phyloP scores from a whole-genome alignment of 352 stramenopile genomes.

The Pythium sp. region DNA sequence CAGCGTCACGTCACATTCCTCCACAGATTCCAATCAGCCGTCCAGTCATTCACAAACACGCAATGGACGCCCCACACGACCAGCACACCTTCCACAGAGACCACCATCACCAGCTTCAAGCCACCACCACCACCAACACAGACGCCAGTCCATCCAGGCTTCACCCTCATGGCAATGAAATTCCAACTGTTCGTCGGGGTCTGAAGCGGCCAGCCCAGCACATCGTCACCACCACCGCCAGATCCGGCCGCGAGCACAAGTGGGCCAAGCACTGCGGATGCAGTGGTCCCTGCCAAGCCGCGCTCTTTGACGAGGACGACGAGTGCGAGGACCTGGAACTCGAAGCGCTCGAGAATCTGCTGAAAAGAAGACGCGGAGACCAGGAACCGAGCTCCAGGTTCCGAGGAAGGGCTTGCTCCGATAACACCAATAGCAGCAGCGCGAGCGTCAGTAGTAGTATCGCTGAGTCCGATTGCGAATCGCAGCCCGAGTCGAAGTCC shows the following conservation, averaged over 20 bases:
- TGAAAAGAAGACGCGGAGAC: not conserved
- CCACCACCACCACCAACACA: not conserved
- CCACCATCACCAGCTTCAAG: not conserved
- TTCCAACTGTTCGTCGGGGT: not conserved
- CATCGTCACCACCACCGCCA: not conserved
- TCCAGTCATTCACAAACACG: not conserved
- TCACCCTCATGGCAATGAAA: not conserved
- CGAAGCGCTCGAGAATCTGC: not conserved
- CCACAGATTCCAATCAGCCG: not conserved
- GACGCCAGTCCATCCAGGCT: not conserved
- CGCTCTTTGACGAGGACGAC: constrained; percentile 11
- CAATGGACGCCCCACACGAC: not conserved
- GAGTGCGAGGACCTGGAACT: constrained; percentile 4
- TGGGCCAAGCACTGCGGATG: constrained; percentile 17
- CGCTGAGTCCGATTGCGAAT: not conserved
- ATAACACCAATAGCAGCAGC: not conserved
- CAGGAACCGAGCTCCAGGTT: not conserved
- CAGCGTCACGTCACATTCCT: not conserved
- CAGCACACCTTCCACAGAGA: not conserved
- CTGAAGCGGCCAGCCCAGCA: constrained; percentile 9
- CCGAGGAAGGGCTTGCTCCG: not conserved
- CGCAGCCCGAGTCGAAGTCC: not conserved
- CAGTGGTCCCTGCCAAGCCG: constrained; percentile 1
- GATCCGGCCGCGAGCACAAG: not conserved
- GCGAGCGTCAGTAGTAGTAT: not conserved